phyloP scores from a whole-genome alignment of 805 yeast species.

The Candida insectalens region DNA sequence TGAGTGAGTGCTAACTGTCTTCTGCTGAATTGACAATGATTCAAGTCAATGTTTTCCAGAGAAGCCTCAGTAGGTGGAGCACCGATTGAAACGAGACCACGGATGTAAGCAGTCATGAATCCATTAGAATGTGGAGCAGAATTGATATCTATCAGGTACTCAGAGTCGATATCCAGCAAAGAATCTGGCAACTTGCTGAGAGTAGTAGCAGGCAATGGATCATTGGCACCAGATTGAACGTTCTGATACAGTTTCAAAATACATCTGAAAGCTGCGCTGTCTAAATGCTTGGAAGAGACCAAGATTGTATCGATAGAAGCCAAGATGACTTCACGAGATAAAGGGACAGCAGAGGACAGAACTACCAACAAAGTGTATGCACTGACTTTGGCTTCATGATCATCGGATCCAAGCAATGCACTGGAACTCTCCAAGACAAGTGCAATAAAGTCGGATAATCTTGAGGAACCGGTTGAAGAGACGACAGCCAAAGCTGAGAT shows the following conservation, averaged over 20 bases:
- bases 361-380: slow-evolving; percentile 80
- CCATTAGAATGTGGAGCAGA: slow-evolving; percentile 12
- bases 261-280: slow-evolving; percentile 33
- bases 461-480: slow-evolving; percentile 30
- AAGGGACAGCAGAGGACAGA: slow-evolving; percentile 59
- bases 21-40: slow-evolving; percentile 5
- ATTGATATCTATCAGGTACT: slow-evolving; percentile 11
- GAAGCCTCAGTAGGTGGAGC: slow-evolving; percentile 3
- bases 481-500: slow-evolving; percentile 61
- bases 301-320: slow-evolving; percentile 57
- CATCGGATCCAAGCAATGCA: slow-evolving; percentile 35
- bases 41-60: slow-evolving; percentile 5
- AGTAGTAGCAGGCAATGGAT: slow-evolving; percentile 16
- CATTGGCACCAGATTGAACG: slow-evolving; percentile 22
- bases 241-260: slow-evolving; percentile 41
- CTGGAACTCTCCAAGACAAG: slow-evolving; percentile 50
- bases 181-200: slow-evolving; percentile 14
- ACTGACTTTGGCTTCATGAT: slow-evolving; percentile 63
- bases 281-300: slow-evolving; percentile 10
- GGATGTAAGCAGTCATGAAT: slow-evolving; percentile 21
- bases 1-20: slow-evolving; percentile 16
- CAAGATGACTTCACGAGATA: slow-evolving; percentile 43
- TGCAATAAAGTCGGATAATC: slow-evolving; percentile 43
- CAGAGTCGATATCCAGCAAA: slow-evolving; percentile 11
- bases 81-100: slow-evolving; percentile 14